Base-by-base conservation (phyloP, 2,329 filamentous ascomycete species). In the Trichoderma afroharzianum region DNA sequence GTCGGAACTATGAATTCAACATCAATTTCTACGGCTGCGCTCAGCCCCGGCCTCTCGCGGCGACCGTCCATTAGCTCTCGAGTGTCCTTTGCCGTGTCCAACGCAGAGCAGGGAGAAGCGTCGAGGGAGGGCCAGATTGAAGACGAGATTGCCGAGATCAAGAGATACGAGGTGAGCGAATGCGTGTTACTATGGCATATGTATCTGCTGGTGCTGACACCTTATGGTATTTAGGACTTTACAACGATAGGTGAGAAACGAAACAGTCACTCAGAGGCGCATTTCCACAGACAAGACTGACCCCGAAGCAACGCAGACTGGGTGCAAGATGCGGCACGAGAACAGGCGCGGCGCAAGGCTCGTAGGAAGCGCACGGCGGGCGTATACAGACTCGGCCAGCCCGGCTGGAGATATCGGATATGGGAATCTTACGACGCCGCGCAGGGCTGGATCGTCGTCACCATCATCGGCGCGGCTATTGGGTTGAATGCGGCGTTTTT, bases 371-470 rank as follows among this genome's bases (percentile, higher is more conserved):
- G 91, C 77, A 90, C 91, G 7, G 90, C 88, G 3, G 90, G 91
- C 53, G 90, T 93, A 73, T 92, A 93, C 81, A 90, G 93, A 74
- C 86, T 89, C 39, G 89, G 91, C 36, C 86, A 90, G 73, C 83
- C 83, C 68, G 92, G 92, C 72, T 98, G 95, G 94, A 88, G 93
- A 79, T 88, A 93, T 73, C 93, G 91, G 77, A 82, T 97, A 39
- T 90, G 89, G 83, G 93, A 96, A 80, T 93, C 93, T 33, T 99
- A 98, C 81, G 95, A 98, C 81, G 96, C 96, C 12, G 96, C 94
- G 3, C 96, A 99, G 82, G 95, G 94, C 26, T 99, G 96, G 96
- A 95, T 99, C 72, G 96, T 99, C 63, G 92, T 99, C 70, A 98
- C 93, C 26, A 86, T 99, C 73, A 95, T 99, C 71, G 93, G 96